phyloP scores from a whole-genome alignment of 768 basidiomycete species.

The Naematelia aurantialba region DNA sequence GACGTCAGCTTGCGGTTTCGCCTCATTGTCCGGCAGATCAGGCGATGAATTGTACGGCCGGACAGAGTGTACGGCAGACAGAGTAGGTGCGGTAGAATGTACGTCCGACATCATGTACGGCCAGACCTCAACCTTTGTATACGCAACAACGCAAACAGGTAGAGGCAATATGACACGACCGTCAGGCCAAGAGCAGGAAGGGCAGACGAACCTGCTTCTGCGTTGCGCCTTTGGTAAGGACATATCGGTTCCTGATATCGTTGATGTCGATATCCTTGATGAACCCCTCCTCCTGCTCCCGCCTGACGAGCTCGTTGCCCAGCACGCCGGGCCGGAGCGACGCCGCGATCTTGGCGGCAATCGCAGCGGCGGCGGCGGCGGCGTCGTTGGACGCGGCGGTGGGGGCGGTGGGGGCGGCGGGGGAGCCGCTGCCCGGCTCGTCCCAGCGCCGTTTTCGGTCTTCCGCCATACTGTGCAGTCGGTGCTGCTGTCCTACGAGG shows the following conservation, averaged over 20 bases:
- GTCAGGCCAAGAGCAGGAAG: neutral
- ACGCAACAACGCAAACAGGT: neutral
- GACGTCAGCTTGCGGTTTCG: neutral
- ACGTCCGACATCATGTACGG: too few species aligned
- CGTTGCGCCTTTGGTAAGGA: constrained; percentile 88
- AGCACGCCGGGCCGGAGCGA: constrained; percentile 30
- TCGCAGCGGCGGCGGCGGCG: constrained; percentile 67
- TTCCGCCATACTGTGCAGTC: constrained; percentile 9
- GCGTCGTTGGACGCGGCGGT: constrained; percentile 32
- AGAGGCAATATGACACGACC: neutral
- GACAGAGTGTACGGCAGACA: too few species aligned
- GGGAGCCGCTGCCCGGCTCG: constrained; percentile 25
- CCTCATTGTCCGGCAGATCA: too few species aligned
- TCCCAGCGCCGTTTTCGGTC: constrained; percentile 76
- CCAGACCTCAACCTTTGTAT: too few species aligned
- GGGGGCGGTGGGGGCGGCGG: constrained; percentile 56
- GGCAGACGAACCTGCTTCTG: constrained; percentile 70
- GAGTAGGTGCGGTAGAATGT: too few species aligned
- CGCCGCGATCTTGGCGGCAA: constrained; percentile 89
- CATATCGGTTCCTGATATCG: constrained; percentile 87
- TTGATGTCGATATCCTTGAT: constrained; percentile 94
- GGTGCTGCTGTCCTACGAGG: neutral
- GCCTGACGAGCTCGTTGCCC: constrained; percentile 53
- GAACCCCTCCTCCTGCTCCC: constrained; percentile 70
- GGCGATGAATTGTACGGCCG: too few species aligned